Percentiles rank a stretch among this genome's conserved stretches.
phyloP scores from a whole-genome alignment of 225 moss, liverwort and hornwort species.

The Pseudoscleropodium purum region DNA sequence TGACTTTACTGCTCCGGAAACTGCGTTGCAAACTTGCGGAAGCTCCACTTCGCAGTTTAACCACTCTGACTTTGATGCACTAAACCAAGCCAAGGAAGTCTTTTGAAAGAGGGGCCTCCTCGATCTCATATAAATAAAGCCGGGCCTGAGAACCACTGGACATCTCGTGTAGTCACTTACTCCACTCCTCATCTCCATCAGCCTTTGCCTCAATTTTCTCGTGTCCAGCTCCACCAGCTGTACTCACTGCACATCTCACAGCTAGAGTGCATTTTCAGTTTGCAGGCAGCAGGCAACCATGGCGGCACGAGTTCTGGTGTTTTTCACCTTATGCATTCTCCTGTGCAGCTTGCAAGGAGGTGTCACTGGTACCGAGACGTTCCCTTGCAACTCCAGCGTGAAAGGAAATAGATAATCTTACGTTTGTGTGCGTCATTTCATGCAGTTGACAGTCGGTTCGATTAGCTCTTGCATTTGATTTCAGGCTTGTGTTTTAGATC shows the following conservation, averaged over 20 bases:
- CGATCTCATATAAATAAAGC: not conserved
- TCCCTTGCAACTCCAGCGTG: not conserved
- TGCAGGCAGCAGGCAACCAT: not conserved
- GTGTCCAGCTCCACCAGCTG: too few relatives aligned
- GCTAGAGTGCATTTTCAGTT: not conserved
- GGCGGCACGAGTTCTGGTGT: not conserved
- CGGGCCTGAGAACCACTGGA: not conserved
- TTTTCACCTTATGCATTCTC: not conserved
- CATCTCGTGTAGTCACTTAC: not conserved
- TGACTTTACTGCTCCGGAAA: not conserved
- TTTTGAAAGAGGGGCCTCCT: not conserved
- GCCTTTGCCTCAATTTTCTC: not conserved
- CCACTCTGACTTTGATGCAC: not conserved
- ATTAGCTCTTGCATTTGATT: not conserved
- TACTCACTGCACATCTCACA: not conserved
- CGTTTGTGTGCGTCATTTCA: not conserved
- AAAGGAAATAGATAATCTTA: not conserved
- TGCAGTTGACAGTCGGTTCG: not conserved
- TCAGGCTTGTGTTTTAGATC: not conserved
- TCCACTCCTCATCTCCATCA: not conserved
- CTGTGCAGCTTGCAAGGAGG: not conserved
- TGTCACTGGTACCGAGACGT: not conserved
- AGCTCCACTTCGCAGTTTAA: not conserved
- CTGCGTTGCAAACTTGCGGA: too few relatives aligned
- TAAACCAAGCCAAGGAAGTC: not conserved